phyloP scores from a whole-genome alignment of 2,329 filamentous ascomycete genomes.

The Xylariaceae sp. region DNA sequence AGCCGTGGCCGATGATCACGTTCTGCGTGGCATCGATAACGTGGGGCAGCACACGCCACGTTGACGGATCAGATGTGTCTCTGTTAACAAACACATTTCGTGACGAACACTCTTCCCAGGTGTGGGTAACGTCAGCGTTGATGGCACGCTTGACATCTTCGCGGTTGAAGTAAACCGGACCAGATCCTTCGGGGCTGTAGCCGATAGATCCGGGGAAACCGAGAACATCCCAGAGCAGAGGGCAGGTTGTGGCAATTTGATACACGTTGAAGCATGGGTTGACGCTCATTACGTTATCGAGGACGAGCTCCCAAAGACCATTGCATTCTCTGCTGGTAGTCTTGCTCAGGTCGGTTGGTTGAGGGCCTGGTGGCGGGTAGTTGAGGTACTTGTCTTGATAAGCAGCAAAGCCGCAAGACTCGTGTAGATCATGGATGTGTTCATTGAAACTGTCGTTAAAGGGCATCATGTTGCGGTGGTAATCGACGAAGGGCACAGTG shows the following conservation, averaged over 20 bases:
- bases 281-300: constrained; percentile 39
- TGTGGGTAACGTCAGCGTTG: constrained; percentile 49
- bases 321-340: constrained; percentile 45
- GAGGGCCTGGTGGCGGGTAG: constrained; percentile 56
- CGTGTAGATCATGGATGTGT: constrained; percentile 47
- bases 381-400: constrained; percentile 52
- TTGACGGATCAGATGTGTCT: constrained; percentile 52
- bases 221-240: constrained; percentile 56
- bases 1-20: constrained; percentile 68
- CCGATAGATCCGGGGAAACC: constrained; percentile 54
- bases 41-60: constrained; percentile 55
- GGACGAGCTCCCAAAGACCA: constrained; percentile 49
- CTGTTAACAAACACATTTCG: constrained; percentile 35
- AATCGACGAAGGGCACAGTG: constrained; percentile 51
- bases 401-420: constrained; percentile 52
- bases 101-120: constrained; percentile 27
- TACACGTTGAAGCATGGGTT: constrained; percentile 72
- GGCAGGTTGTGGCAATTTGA: constrained; percentile 61
- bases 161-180: constrained; percentile 63
- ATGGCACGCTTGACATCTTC: constrained; percentile 63
- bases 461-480: constrained; percentile 49
- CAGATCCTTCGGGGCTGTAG: constrained; percentile 58
- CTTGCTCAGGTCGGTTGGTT: constrained; percentile 44
- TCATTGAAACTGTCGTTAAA: constrained; percentile 51
- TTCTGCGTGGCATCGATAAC: constrained; percentile 69